Evolutionary conservation across 495 filamentous ascomycete species (phyloP).

Genomic region (Aspergillus leporis): DNA sequence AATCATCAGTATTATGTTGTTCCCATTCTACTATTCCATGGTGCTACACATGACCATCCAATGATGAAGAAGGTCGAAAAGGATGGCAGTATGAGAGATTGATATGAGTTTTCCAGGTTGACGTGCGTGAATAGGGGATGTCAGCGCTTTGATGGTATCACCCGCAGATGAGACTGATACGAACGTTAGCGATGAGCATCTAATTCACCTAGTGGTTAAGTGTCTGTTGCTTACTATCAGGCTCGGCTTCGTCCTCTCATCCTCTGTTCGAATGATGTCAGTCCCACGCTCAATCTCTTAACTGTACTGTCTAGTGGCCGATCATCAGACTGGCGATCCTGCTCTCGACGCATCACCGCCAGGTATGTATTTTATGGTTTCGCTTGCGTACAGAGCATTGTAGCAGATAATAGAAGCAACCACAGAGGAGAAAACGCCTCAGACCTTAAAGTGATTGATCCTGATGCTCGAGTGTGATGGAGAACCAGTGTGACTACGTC

Average conservation of each 20-base stretch:
- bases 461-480: not conserved
- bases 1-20: not conserved
- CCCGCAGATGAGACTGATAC: not conserved
- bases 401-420: not conserved
- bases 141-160: not conserved
- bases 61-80: not conserved
- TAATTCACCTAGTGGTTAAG: not conserved
- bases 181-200: not conserved
- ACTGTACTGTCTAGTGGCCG: not conserved
- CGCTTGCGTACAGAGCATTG: not conserved
- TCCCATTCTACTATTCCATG: not conserved
- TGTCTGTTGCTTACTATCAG: not conserved
- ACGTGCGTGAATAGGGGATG: not conserved
- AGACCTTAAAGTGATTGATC: not conserved
- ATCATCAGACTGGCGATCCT: no score
- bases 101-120: not conserved
- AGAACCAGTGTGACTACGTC: not conserved
- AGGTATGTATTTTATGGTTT: not conserved
- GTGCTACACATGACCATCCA: not conserved
- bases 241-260: not conserved
- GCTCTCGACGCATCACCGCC: not conserved
- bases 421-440: not conserved
- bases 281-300: not conserved
- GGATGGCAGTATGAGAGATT: not conserved
- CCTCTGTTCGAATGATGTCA: not conserved